Evolutionary conservation across 257 asterid genomes (phyloP), one percentile per base, ranked within the genome.

Genomic region (Ophiorrhiza pumila): DNA sequence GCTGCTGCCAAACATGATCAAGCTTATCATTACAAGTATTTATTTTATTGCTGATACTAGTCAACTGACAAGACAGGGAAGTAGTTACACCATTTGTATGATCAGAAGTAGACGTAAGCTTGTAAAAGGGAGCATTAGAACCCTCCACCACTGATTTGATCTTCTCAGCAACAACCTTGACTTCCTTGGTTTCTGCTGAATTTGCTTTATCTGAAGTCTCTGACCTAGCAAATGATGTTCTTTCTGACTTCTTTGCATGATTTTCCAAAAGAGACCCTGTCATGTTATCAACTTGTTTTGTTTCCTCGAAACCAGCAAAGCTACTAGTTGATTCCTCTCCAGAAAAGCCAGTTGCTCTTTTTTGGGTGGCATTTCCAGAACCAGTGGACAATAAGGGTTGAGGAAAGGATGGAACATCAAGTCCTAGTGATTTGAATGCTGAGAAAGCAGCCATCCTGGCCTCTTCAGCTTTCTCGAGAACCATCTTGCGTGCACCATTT

Each of bases 401-500:
- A 76, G 94, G 81, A 74, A 90, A 78, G 67, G 79, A 88, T 35
- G 92, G 81, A 71, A 90, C 83, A 58, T 90, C 89, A 71, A 91
- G 87, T 80, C 99, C 97, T 78, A 94, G 95, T 72, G 95, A 90
- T 79, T 82, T 91, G 76, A 94, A 94, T 58, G 99, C 97, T 64
- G 99, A 83, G 81, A 91, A 91, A 70, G 99, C 99, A 75, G 95
- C 93, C 79, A 87, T 57, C 79, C 97, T 88, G 71, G 99, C 99
- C 83, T 91, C 99, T 85, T 94, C 99, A 79, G 99, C 99, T 85
- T 91, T 94, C 49, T 91, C 99, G 41, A 94, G 87, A 76, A 94
- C 97, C 83, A 88, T 90, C 84, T 80, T 94, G 58, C 99, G 90
- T 8, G 99, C 99, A 56, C 96, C 97, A 73, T 88, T 90, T 83